Base-by-base conservation (phyloP, 768 basidiomycete genomes). In the Calocera cornea region DNA sequence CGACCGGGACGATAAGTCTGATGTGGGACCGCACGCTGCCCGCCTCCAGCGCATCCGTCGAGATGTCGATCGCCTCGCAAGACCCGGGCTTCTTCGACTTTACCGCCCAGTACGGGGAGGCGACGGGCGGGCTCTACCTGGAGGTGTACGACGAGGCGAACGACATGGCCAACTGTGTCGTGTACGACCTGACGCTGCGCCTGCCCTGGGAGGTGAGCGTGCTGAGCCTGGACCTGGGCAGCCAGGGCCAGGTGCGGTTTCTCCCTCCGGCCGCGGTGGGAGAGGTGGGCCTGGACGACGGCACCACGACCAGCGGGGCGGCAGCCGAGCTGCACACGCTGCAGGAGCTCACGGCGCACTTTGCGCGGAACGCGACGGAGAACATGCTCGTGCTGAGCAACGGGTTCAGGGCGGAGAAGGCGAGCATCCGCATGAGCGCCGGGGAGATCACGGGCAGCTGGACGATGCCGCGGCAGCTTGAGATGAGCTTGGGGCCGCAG, bases 121-220 rank as follows among this genome's bases (percentile, higher is more conserved):
- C 24, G 10, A 16, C 22, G 16, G 14, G 14, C 11, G 54, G 54
- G 10, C 10, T 60, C 11, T 33, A 29, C 31, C 54, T 60, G 11
- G 27, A 60, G 7, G 54, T 60, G 54, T 60, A 60, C 54, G 54
- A 60, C 54, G 54, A 60, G 31, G 24, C 54, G 54, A 60, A 60
- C 54, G 54, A 60, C 54, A 60, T 60, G 54, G 10, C 14, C 54
- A 60, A 60, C 22, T 60, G 54, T 60, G 27, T 60, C 5, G 54
- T 60, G 54, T 60, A 60, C 31, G 31, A 60, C 31, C 24, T 60
- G 14, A 60, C 54, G 2, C 54, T 60, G 24, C 27, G 54, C 31
- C 27, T 60, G 54, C 54, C 54, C 5, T 29, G 54, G 14, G 54
- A 60, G 31, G 31, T 60, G 14, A 60, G 31, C 27, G 31, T 27